Conservation (phyloP, 805 yeast species). For the Candida tammaniensis region DNA sequence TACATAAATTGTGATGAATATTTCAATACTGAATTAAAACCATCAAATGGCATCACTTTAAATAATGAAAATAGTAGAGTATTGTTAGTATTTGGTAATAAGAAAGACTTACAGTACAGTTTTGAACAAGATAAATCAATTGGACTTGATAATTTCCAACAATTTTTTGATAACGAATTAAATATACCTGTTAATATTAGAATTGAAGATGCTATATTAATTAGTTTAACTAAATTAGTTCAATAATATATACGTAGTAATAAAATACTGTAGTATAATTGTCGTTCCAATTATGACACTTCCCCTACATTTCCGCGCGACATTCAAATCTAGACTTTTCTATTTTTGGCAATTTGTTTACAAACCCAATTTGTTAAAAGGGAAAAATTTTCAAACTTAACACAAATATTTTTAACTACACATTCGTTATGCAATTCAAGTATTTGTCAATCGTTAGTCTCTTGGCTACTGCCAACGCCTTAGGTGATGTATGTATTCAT, state of each 20-base stretch:
- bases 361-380: slow-evolving; percentile 2
- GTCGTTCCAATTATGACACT: too few species aligned
- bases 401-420: slow-evolving; percentile 1
- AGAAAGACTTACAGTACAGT: slow-evolving; percentile 52
- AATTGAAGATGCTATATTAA: slow-evolving; percentile 69
- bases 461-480: slow-evolving; percentile 50
- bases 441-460: slow-evolving; percentile 47
- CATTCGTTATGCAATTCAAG: slow-evolving; percentile 36
- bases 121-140: slow-evolving; percentile 51
- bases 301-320: too few species aligned
- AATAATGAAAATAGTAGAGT: slow-evolving; percentile 24
- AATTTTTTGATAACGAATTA: slow-evolving; percentile 67
- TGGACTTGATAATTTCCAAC: slow-evolving; percentile 52
- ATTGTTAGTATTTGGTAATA: slow-evolving; percentile 62
- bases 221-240: slow-evolving; percentile 44
- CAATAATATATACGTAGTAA: not conserved
- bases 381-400: slow-evolving; percentile 1
- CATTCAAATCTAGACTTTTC: slow-evolving; percentile 13
- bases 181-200: slow-evolving; percentile 54
- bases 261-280: too few species aligned
- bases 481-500: slow-evolving; percentile 48
- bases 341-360: slow-evolving; percentile 13
- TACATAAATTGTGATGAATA: slow-evolving; percentile 70
- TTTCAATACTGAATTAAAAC: slow-evolving; percentile 22
- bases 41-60: too few species aligned